Conservation (phyloP, 371 early-diverging fungal species). For the Syncephalastrum contaminatum region DNA sequence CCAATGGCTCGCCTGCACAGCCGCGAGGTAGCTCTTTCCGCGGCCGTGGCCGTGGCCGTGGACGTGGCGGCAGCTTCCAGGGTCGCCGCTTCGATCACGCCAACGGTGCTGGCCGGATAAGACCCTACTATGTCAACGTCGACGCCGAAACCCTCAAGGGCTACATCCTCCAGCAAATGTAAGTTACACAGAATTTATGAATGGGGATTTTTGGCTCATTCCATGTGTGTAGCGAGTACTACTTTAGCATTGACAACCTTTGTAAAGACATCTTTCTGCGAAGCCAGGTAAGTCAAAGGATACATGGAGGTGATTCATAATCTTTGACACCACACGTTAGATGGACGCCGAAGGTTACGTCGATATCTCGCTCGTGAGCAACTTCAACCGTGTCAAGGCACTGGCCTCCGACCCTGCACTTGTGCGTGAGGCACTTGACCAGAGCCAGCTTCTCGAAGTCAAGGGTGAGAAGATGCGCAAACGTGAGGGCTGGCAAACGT, state of each 20-base stretch:
- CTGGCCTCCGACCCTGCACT: constrained; percentile 62
- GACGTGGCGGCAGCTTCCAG: constrained; percentile 6
- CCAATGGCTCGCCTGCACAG: too few species aligned
- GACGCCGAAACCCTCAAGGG: constrained; percentile 47
- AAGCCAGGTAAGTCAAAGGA: constrained; percentile 26
- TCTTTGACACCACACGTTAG: constrained; percentile 9
- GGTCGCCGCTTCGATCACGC: constrained; percentile 6
- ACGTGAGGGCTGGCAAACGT: constrained; percentile 72
- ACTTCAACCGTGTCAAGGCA: constrained; percentile 84
- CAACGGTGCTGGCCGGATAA: constrained; percentile 3
- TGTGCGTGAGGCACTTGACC: constrained; percentile 59
- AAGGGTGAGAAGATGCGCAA: constrained; percentile 59
- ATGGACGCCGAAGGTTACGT: constrained; percentile 87
- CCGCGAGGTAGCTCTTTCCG: not conserved
- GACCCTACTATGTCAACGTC: constrained; percentile 38
- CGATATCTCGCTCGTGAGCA: constrained; percentile 68
- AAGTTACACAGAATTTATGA: constrained; percentile 4
- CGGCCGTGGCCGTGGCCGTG: not conserved
- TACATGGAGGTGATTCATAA: not conserved
- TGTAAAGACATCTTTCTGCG: constrained; percentile 93
- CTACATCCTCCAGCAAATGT: constrained; percentile 61
- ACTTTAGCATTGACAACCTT: constrained; percentile 93
- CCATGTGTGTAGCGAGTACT: constrained; percentile 61
- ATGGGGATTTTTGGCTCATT: not conserved
- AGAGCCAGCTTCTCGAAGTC: constrained; percentile 58